phyloP scores from a whole-genome alignment of 306 rosid genomes.

The Oxytropis ochrocephala region DNA sequence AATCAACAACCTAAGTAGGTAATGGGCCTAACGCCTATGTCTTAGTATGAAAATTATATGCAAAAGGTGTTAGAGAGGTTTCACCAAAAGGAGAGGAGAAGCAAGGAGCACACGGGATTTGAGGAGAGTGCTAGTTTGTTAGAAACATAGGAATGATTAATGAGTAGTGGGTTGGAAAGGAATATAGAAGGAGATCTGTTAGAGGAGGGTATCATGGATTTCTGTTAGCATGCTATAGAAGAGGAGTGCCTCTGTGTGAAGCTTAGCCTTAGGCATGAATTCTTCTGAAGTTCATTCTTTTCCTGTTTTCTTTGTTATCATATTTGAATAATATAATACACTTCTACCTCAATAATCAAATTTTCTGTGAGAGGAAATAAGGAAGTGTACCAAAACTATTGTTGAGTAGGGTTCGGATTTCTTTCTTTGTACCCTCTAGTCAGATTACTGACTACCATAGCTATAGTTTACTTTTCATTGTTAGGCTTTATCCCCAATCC shows the following conservation, averaged over 20 bases:
- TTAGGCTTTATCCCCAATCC: not conserved
- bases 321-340: not conserved
- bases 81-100: not conserved
- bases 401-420: not conserved
- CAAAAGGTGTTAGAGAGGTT: not conserved
- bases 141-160: not conserved
- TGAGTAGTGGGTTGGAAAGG: not conserved
- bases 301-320: not conserved
- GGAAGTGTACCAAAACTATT: not conserved
- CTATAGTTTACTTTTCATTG: not conserved
- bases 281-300: not conserved
- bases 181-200: not conserved
- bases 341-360: not conserved
- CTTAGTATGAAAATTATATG: not conserved
- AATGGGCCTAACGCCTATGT: not conserved
- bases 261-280: not conserved
- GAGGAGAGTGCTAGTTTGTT: not conserved
- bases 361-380: not conserved
- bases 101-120: not conserved
- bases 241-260: not conserved
- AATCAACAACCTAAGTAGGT: not conserved
- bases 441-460: not conserved
- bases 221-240: not conserved
- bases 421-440: not conserved
- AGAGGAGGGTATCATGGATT: not conserved